Base-by-base conservation (phyloP, 257 asterid species). In the Ocimum tenuiflorum region DNA sequence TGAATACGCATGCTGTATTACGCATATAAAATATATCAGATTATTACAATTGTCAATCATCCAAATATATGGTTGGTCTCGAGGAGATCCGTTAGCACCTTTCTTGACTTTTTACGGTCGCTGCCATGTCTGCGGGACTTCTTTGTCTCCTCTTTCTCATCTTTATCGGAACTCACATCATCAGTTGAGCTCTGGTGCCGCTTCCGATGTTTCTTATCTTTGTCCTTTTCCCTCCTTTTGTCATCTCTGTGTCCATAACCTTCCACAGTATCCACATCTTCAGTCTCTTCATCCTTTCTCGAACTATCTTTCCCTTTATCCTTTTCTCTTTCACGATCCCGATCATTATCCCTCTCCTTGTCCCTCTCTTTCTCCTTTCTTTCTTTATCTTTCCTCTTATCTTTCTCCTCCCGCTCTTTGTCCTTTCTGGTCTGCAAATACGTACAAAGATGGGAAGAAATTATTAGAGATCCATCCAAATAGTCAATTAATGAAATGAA, bases 51-150 rank as follows among this genome's bases (percentile, higher is more conserved):
- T 41, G 41, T 36, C 49, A 54, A 27, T 22, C 17, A 52, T 47
- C 20, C 29, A 6, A 62, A 19, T 58, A 23, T 15, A 49, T 27
- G 27, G 58, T 36, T 20, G 10, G 22, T 14, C n/a, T n/a, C 9
- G 46, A 12, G 10, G 20, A 9, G 60, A 60, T 18, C 4, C 7
- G 20, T 14, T 41, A 20, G 24, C 68, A 92, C 99, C 97, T 86
- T 92, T 78, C 95, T 86, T n/a, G 99, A 88, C 80, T 92, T 92
- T 72, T 79, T 88, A 73, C 96, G 94, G 81, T 90, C 99, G 70
- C 89, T 82, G 50, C 95, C 86, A 83, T 90, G 97, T 58, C 96
- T 81, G 15, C 91, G 90, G 24, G 96, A 78, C 77, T 82, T 88
- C 72, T 75, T 94, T 4, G 78, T 45, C 70, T 86, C 99, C 73